Evolutionary conservation across 1,284 basidiomycete genomes (phyloP).

Genomic region (Meira nashicola): DNA sequence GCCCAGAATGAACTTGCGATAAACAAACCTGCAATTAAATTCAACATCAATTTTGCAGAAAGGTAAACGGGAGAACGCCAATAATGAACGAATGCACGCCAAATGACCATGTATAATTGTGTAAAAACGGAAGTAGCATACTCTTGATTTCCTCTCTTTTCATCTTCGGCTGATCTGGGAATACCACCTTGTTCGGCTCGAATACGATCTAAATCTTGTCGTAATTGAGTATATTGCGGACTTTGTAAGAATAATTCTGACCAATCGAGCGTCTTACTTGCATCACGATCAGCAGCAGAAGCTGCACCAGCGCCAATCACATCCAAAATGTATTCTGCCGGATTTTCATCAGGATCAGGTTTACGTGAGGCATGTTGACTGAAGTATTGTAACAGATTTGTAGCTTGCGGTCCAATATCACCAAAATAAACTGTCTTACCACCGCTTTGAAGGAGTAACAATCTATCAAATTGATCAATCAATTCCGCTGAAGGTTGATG

Average conservation of each 20-base stretch:
- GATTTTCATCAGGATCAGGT: conserved; percentile 56
- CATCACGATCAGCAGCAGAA: conserved; percentile 28
- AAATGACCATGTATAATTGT: conserved; percentile 40
- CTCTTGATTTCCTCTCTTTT: conserved; percentile 36
- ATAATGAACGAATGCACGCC: conserved; percentile 42
- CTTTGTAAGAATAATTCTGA: conserved; percentile 35
- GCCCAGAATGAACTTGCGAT: conserved; percentile 78
- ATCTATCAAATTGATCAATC: conserved; percentile 64
- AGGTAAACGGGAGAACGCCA: conserved; percentile 48
- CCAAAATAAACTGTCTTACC: conserved; percentile 61
- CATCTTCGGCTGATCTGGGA: conserved; percentile 27
- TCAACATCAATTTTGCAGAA: conserved; percentile 55
- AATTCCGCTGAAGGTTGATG: conserved; percentile 68
- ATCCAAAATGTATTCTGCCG: conserved; percentile 57
- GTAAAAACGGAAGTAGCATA: conserved; percentile 38
- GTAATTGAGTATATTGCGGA: conserved; percentile 21
- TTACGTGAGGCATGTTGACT: conserved; percentile 58
- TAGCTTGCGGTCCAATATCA: conserved; percentile 58
- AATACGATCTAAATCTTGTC: conserved; percentile 18
- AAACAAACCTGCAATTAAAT: conserved; percentile 64
- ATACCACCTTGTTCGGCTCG: conserved; percentile 5
- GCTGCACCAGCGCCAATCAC: conserved; percentile 46
- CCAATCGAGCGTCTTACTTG: conserved; percentile 24
- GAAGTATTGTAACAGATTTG: conserved; percentile 59
- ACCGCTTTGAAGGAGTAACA: conserved; percentile 53